Base-by-base conservation (phyloP, 1,284 basidiomycete genomes). In the Sparassis latifolia region DNA sequence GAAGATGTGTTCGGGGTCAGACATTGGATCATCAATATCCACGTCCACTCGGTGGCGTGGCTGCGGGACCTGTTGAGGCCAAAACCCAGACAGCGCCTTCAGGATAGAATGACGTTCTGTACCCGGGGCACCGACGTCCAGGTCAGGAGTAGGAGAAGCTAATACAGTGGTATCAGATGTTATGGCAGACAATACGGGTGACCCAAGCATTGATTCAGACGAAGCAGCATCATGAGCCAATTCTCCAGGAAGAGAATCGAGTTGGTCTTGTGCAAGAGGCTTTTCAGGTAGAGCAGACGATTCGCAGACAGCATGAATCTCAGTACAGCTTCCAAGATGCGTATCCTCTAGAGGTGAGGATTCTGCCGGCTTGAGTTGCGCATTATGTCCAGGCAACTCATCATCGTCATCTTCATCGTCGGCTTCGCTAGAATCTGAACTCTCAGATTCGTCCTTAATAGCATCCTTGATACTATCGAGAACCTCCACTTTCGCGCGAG, bases 391-490 rank as follows among this genome's bases (percentile, higher is more conserved):
- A n/a, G 60, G 62, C 53, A 83, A 80, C 28, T 89, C 84, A 41
- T 82, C 77, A 31, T 70, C 69, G 39, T 82, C 86, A 30, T 84
- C 86, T 69, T 89, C 91, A 58, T 96, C 92, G 58, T 95, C 92
- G 28, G 91, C 93, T 58, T 93, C 91, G 58, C 89, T 91, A 0
- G 84, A 85, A 56, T 88, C 86, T 2, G 82, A 84, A 51, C 78
- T 75, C 49, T 89, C 87, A 20, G 85, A 87, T 46, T 95, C 89
- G 61, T 97, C 94, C 52, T 82, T 80, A 60, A 97, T 91, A 0
- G 92, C 95, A 61, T 97, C 94, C 62, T 91, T 86, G 55, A 97
- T 82, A 60, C 91, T 97, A 57, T 91, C 86, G 44, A 97, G 82
- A 38, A 98, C 83, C 63, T 95, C 86, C 0, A 98, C 91, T 53